Evolutionary conservation across 441 rosid genomes (phyloP), one percentile per base, ranked within the genome.

Genomic region (Pelargonium fulgidum): DNA sequence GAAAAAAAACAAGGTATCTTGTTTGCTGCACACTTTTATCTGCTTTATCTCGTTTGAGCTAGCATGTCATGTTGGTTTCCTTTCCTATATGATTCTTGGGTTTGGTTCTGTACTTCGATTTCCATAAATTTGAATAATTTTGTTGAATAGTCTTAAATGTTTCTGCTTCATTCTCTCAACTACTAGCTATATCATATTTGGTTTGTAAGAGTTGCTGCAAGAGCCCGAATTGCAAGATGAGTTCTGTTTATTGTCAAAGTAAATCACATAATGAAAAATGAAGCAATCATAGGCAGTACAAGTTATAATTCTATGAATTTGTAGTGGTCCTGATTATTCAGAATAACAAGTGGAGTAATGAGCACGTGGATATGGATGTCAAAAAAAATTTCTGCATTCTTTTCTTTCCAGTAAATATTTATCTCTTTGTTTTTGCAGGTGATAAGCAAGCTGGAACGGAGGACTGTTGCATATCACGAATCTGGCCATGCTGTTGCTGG

Each of bases 401-500:
- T 52, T 56, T 14, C 59, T 52, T 52, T n/a, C 20, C 8, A 47
- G 61, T 33, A 39, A 68, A 36, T n/a, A 54, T 65, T 2, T 50
- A 19, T 20, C 22, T 70, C 39, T 72, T 63, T 42, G 26, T 42
- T 16, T 0, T 16, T 65, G 70, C 75, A 83, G 92, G 87, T 85
- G 62, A 84, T 85, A 75, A 88, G 93, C 82, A 82, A 80, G 79
- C 80, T 83, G 59, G 93, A 88, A 71, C 71, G 86, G 66, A 69
- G 80, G 74, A 85, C 89, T 33, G 87, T 87, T 68, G 89, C 89
- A 19, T 85, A 84, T 79, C 91, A 88, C 74, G 94, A 86, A 81
- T 84, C 91, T 3, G 94, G 94, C 70, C 92, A 89, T 76, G 92
- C 90, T 70, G 85, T 87, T 72, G 79, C 84, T 75, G 85, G 87